Conservation (phyloP, 2,329 filamentous ascomycete genomes). For the Alternaria tenuissima region DNA sequence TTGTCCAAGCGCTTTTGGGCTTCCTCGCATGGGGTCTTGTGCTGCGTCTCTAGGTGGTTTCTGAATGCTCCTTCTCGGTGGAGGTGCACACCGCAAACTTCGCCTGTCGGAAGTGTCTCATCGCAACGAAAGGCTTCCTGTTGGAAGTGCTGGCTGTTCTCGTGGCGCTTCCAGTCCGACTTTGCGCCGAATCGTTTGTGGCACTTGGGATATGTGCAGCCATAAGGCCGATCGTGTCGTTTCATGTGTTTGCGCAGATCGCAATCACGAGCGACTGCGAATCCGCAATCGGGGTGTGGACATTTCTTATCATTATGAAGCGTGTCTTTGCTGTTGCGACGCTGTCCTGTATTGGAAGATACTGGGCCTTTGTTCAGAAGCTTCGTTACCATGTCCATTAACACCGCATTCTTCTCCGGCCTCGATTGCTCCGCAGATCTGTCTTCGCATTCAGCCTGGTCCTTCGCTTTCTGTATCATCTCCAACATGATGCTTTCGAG, state of each 20-base stretch:
- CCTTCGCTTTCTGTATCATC: slow-evolving; percentile 18
- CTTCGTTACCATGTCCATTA: slow-evolving; percentile 37
- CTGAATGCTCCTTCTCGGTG: slow-evolving; percentile 67
- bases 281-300: slow-evolving; percentile 23
- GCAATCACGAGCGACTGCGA: slow-evolving; percentile 45
- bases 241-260: slow-evolving; percentile 76
- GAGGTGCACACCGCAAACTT: slow-evolving; percentile 66
- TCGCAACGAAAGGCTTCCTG: slow-evolving; percentile 77
- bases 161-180: slow-evolving; percentile 93
- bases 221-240: slow-evolving; percentile 81
- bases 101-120: slow-evolving; percentile 7
- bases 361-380: slow-evolving; percentile 33
- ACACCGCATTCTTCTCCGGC: slow-evolving; percentile 25
- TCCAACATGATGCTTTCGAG: slow-evolving; percentile 36
- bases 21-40: slow-evolving; percentile 46
- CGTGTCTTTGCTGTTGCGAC: slow-evolving; percentile 23
- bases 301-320: slow-evolving; percentile 28
- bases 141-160: slow-evolving; percentile 79
- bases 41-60: slow-evolving; percentile 66
- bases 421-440: not conserved
- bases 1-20: slow-evolving; percentile 57
- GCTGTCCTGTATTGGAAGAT: slow-evolving; percentile 16
- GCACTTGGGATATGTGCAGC: slow-evolving; percentile 77
- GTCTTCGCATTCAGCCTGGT: slow-evolving; percentile 2
- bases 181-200: slow-evolving; percentile 85